phyloP scores from a whole-genome alignment of 169 alveolate species.

The Cryptosporidium tyzzeri region DNA sequence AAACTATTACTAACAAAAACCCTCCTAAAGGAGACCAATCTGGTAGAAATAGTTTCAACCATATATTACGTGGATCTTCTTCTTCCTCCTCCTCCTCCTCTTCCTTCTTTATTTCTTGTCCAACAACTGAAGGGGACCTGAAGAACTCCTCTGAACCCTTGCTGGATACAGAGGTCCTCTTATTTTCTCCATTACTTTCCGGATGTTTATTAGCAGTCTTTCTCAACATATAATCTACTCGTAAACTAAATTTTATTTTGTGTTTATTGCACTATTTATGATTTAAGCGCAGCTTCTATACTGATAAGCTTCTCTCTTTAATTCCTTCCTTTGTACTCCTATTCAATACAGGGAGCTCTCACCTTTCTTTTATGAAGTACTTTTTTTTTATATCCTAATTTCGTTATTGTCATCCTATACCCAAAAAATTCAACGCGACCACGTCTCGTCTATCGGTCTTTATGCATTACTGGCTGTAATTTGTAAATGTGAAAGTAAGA shows the following conservation, averaged over 20 bases:
- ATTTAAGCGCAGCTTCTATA: not conserved
- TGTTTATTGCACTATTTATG: not conserved
- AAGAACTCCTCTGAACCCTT: slow-evolving; percentile 71
- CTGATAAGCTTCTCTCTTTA: not conserved
- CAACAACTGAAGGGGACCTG: slow-evolving; percentile 71
- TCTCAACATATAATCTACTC: slow-evolving; percentile 23
- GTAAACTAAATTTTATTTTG: not conserved
- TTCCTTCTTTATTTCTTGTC: slow-evolving; percentile 63
- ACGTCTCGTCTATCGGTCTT: slow-evolving; percentile 33
- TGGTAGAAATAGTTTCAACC: slow-evolving; percentile 56
- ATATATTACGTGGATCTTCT: slow-evolving; percentile 66
- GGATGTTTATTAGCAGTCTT: slow-evolving; percentile 3
- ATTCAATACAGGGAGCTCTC: not conserved
- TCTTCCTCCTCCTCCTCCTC: slow-evolving; percentile 76
- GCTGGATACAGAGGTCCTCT: slow-evolving; percentile 3
- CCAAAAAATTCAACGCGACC: not conserved
- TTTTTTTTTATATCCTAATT: not conserved
- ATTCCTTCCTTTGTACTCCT: not conserved
- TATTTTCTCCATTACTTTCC: slow-evolving; percentile 34
- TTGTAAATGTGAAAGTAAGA: not conserved
- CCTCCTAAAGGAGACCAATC: slow-evolving; percentile 74
- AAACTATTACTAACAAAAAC: slow-evolving; percentile 11
- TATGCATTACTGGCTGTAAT: slow-evolving; percentile 11
- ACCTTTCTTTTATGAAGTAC: not conserved
- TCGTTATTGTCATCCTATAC: slow-evolving; percentile 1